Base-by-base conservation (phyloP, 225 moss, liverwort and hornwort species). In the Sphagnum tenellum region DNA sequence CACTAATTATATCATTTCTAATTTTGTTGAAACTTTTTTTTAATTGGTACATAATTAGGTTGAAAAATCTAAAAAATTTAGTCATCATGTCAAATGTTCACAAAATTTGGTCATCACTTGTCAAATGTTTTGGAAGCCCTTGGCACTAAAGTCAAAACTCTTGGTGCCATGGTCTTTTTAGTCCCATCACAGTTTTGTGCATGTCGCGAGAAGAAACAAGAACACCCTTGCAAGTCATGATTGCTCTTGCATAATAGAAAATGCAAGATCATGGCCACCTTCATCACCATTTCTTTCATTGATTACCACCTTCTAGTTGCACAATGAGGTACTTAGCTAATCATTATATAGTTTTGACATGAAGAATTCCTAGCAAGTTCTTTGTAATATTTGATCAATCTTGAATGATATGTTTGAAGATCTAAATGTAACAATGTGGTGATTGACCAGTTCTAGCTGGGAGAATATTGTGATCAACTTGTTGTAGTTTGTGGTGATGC, bases 241-340 rank as follows among this genome's bases (percentile, higher is more conserved):
- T 8, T 73, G 78, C 68, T 78, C 80, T 29, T 29, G 29, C 3
- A 81, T 69, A 3, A 73, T 80, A 48, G 80, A 84, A 71, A 80
- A 84, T 12, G 80, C 29, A 29, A 29, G 29, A 29, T 29, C 64
- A 3, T 69, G 80, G 7, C 80, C 84, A 48, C 78, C 80, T 5
- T 13, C 69, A 5, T 78, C 80, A 0, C 75, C 75, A 12, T 70
- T 63, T 1, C 75, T 75, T n/a, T 66, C 73, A 56, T 69, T 67
- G 67, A 65, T 74, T 8, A 75, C 55, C 52, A 69, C 75, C 4
- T 64, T 63, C 12, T 73, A 81, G 44, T 75, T 81, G 3, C 60
- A 66, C 10, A 75, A 47, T 44, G 80, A 84, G 84, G 84, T 84
- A 65, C 50, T 44, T 29, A 13, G 29, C 44, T 13, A 5, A 7